Base-by-base conservation (phyloP, 768 basidiomycete species). In the Boletellus sp. region DNA sequence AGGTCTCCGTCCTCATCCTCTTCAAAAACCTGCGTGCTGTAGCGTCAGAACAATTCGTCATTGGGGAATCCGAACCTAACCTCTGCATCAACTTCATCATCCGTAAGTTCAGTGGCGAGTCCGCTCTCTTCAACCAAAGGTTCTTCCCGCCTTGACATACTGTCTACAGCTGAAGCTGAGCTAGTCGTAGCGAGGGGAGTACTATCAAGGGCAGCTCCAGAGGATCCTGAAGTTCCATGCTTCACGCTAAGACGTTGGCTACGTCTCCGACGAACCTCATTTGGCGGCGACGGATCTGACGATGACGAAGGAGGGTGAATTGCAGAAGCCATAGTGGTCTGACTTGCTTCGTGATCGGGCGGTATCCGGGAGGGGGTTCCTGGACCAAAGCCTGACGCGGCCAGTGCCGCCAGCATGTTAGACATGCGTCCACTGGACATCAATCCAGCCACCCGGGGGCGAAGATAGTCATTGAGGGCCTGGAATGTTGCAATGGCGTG, bases 401-500 rank as follows among this genome's bases (percentile, higher is more conserved):
- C 84, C 49, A 94, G 75, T 15, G 93, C 87, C n/a, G 94, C 91
- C 41, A 96, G 80, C 86, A 95, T 93, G 42, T 85, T 86, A 10
- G 89, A 87, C 23, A 95, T 70, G 13, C 93, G 80, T 24, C 77
- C 75, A 49, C 78, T 73, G 9, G 78, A 76, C 44, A 86, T 65
- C 20, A 88, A 64, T 0, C 90, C 90, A 6, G 91, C 75, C 28
- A 96, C 85, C 4, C 92, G 81, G 22, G 95, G 95, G 1, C 93
- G 86, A 12, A 98, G 80, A 66, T 97, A 99, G 66, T 96, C 94
- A 61, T 96, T 91, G 26, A 98, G 78, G 1, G 95, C 94, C 66
- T 96, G 93, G 79, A 98, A 93, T 1, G 94, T 97, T 1, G 96
- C 95, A 54, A 98, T 96, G 6, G 94, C 95, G 64, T 98, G 95